Base-by-base conservation (phyloP, 2,329 filamentous ascomycete genomes). In the Hirsutella minnesotensis region DNA sequence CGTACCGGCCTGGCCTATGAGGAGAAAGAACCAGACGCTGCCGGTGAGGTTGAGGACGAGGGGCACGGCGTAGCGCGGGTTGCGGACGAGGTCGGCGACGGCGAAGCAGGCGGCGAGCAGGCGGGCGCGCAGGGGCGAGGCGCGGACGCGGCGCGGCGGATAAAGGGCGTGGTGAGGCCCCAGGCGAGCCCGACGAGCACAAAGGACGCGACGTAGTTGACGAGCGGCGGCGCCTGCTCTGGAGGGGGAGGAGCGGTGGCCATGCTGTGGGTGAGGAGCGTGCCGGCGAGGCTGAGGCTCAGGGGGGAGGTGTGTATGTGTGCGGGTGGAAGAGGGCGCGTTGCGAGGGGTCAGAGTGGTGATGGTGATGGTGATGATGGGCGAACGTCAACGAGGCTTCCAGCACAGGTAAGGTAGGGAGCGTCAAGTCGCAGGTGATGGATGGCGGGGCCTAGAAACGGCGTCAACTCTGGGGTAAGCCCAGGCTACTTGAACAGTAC, bases 21-120 rank as follows among this genome's bases (percentile, higher is more conserved):
- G 69, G 51, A 96, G 64, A 54, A 96, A 96, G 65, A 96, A 96
- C 90, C 90, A 96, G 43, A 95, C 74, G 57, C 87, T 94, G 24
- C 90, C 90, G 3, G 90, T 95, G 42, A 96, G 66, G 59, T 96
- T 96, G 45, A 95, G 64, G 41, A 95, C 65, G 52, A 96, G 64
- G 18, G 90, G 90, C 21, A 94, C 65, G 5, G 87, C 85, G 63
- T 96, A 96, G 16, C 77, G 75, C 30, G 89, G 89, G 52, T 88
- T 88, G 45, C 75, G 70, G 41, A 96, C 64, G 45, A 95, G 68
- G 56, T 95, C 89, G 12, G 80, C 56, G 1, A 90, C 84, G 3
- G 80, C 82, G 58, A 86, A 92, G 55, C 83, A 76, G 8, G 81
- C 70, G 1, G 74, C 74, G 49, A 79, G 75, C 1, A 83, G 47